Base-by-base conservation (phyloP, 129 eudicot genomes). In the Saussurea involucrata region DNA sequence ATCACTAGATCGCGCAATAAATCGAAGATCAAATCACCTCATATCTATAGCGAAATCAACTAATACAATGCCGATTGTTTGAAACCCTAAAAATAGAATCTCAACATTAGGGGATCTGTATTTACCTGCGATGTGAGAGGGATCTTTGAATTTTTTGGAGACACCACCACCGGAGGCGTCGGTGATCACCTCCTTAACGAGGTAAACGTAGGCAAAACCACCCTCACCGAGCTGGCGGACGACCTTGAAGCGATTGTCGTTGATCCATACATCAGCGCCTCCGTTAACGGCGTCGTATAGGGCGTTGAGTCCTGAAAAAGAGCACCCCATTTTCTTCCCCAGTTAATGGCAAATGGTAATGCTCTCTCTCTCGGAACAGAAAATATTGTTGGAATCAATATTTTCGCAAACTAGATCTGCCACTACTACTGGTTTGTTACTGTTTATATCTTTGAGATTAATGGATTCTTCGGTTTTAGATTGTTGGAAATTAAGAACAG, bases 261-360 rank as follows among this genome's bases (percentile, higher is more conserved):
- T 94, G 96, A 94, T 94, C 98, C 98, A 94, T 57, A 94, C 98
- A 63, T 94, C 98, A 5, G 87, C 90, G 49, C 89, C 96, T 5
- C 92, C 93, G 57, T 85, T 87, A 2, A 84, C 89, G 80, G 96
- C 90, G 65, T 94, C 98, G 81, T 87, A 94, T 8, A 94, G 85
- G 46, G 98, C 92, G 81, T 86, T 94, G 71, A 94, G 77, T 60
- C 98, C 98, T 1, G 98, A 94, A 77, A 91, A 83, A 6, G 96
- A 86, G 89, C 98, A 94, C 61, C 98, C 98, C 98, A 94, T 94
- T 44, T 78, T 55, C 28, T 49, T 18, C 13, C 13, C 42, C 49
- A 37, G 21, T 33, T 34, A 40, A 53, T 63, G 63, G 46, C 31
- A 71, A 70, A 70, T 76, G 80, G 80, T 34, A 66, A 63, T 81